A percentile compares a stretch with the other conserved stretches of the same genome.
phyloP scores from a whole-genome alignment of 108 stramenopile genomes.

The Skeletonema menzelii region DNA sequence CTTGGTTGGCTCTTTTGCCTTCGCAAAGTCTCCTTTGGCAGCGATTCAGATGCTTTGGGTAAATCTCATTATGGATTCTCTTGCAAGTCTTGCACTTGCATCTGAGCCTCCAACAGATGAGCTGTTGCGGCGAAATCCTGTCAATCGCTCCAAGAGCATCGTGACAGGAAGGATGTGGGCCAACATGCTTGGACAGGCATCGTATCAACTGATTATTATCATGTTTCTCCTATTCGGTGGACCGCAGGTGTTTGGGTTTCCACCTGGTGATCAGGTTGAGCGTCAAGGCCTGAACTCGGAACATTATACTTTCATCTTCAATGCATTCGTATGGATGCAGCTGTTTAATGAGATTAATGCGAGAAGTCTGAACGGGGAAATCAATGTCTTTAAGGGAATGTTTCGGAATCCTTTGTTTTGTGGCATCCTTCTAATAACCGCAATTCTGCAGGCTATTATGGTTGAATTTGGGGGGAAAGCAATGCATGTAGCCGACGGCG shows the following conservation, averaged over 20 bases:
- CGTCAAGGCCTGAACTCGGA: slow-evolving; percentile 54
- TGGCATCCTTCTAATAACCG: slow-evolving; percentile 75
- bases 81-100: slow-evolving; percentile 95
- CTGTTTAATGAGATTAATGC: slow-evolving; percentile 97
- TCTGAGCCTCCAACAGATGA: slow-evolving; percentile 91
- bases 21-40: slow-evolving; percentile 89
- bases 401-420: slow-evolving; percentile 81
- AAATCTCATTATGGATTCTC: slow-evolving; percentile 97
- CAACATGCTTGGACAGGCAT: slow-evolving; percentile 91
- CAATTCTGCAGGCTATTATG: slow-evolving; percentile 86
- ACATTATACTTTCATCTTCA: slow-evolving; percentile 95
- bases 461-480: slow-evolving; percentile 90
- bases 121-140: slow-evolving; percentile 79
- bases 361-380: slow-evolving; percentile 82
- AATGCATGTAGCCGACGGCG: slow-evolving; percentile 64
- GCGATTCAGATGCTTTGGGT: slow-evolving; percentile 98
- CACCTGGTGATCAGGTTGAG: slow-evolving; percentile 56
- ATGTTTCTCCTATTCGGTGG: slow-evolving; percentile 75
- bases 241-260: slow-evolving; percentile 56
- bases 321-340: slow-evolving; percentile 97
- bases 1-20: slow-evolving; percentile 85
- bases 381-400: slow-evolving; percentile 85
- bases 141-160: slow-evolving; percentile 77
- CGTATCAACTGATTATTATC: slow-evolving; percentile 81
- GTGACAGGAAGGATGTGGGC: slow-evolving; percentile 87